These are phyloP conservation scores for Stachybotrys chlorohalonatus DNA, from an alignment of 2,329 filamentous ascomycete genomes.

Conservation along the genomic window DNA sequence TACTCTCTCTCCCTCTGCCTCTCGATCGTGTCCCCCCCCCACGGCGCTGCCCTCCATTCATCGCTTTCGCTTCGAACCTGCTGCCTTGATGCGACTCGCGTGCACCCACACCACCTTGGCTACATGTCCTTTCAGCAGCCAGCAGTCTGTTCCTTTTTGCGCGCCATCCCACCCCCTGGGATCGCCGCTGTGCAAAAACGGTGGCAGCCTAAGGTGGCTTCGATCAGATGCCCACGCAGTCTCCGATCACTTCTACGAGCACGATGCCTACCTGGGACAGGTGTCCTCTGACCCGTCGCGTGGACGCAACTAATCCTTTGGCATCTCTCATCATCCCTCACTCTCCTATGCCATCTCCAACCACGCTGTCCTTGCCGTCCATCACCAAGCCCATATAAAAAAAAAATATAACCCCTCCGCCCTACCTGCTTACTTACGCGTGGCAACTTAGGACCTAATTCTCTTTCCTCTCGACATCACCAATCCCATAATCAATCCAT, in stretches of 20 bases:
- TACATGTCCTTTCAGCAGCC: too few species aligned
- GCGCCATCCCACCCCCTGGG: too few species aligned
- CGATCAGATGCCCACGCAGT: background rate
- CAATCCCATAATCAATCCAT: slow-evolving; percentile 4
- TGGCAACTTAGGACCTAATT: slow-evolving; percentile 17
- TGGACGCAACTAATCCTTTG: background rate
- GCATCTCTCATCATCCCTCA: background rate
- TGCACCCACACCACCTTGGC: too few species aligned
- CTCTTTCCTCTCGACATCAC: slow-evolving; percentile 7
- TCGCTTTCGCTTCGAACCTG: too few species aligned
- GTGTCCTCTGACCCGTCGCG: background rate
- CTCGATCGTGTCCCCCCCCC: too few species aligned
- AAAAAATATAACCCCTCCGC: slow-evolving; percentile 11
- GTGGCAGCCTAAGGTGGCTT: background rate
- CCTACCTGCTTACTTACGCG: slow-evolving; percentile 15
- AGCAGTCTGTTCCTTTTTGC: too few species aligned
- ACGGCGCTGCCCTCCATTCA: too few species aligned
- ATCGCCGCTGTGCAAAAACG: background rate
- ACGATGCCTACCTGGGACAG: background rate
- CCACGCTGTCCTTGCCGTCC: background rate
- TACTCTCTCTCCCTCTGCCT: background rate
- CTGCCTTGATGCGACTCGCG: too few species aligned
- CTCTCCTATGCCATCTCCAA: background rate
- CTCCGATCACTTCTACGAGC: background rate
- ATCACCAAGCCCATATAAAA: background rate